Evolutionary conservation across 345 rosid species (phyloP).

Genomic region (Rhodamnia rubescens): DNA sequence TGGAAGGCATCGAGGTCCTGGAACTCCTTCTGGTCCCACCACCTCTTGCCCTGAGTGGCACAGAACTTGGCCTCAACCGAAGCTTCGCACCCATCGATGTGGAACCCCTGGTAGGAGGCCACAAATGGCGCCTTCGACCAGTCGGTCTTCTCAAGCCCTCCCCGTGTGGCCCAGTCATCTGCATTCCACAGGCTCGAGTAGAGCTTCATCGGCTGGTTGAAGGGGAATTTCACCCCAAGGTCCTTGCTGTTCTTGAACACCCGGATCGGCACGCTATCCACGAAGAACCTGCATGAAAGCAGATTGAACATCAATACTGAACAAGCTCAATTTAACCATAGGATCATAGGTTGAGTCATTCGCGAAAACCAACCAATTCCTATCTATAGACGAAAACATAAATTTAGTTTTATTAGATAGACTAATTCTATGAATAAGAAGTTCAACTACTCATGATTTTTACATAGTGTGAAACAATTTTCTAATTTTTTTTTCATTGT

Average conservation of each 20-base stretch:
- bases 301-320: background rate
- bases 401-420: background rate
- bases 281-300: constrained; percentile 37
- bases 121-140: constrained; percentile 78
- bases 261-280: constrained; percentile 65
- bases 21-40: constrained; percentile 40
- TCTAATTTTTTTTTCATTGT: background rate
- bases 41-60: constrained; percentile 38
- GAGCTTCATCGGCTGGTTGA: constrained; percentile 79
- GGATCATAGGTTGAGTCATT: background rate
- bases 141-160: constrained; percentile 79
- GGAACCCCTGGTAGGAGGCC: constrained; percentile 28
- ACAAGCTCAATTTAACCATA: background rate
- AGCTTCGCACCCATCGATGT: constrained; percentile 31
- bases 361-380: background rate
- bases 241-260: constrained; percentile 81
- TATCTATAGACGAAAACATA: background rate
- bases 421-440: background rate
- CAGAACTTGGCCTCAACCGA: constrained; percentile 51
- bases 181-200: constrained; percentile 86
- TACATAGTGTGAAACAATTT: background rate
- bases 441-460: background rate
- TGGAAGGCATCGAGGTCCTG: constrained; percentile 21
- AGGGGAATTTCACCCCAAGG: constrained; percentile 60
- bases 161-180: constrained; percentile 89